These are phyloP conservation scores for Stemphylium beticola DNA, from an alignment of 2,329 filamentous ascomycete genomes.

Conservation along the genomic window DNA sequence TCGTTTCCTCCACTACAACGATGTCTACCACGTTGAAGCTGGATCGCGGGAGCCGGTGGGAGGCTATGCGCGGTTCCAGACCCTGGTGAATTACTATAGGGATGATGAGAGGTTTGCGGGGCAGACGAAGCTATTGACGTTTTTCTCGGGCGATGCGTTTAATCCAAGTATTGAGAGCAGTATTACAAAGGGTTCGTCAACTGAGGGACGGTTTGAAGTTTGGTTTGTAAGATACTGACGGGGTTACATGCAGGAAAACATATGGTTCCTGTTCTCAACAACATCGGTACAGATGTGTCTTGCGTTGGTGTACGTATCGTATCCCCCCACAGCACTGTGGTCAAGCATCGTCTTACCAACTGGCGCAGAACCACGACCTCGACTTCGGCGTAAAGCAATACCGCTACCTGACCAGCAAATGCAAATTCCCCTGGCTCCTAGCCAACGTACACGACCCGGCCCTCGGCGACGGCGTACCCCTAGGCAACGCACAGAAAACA, in stretches of 20 bases:
- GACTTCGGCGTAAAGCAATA: conserved; percentile 90
- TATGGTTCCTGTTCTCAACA: conserved; percentile 86
- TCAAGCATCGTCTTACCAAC: conserved; percentile 16
- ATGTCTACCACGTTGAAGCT: conserved; percentile 87
- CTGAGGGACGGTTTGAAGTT: no score
- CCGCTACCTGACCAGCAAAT: conserved; percentile 72
- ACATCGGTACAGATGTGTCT: conserved; percentile 77
- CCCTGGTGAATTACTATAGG: conserved; percentile 76
- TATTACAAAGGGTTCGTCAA: conserved; percentile 75
- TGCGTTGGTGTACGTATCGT: conserved; percentile 75
- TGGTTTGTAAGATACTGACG: neutral
- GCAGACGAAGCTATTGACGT: conserved; percentile 72
- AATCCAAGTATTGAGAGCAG: conserved; percentile 89
- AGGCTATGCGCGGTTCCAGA: conserved; percentile 81
- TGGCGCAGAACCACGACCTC: conserved; percentile 79
- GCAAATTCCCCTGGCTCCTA: conserved; percentile 86
- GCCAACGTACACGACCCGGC: conserved; percentile 88
- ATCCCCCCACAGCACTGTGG: neutral
- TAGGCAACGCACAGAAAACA: conserved; percentile 78
- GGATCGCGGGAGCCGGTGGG: conserved; percentile 81
- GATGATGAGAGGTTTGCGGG: conserved; percentile 64
- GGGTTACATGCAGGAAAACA: conserved; percentile 64
- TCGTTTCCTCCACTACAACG: conserved; percentile 88
- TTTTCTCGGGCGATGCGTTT: conserved; percentile 93
- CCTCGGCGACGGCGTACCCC: conserved; percentile 73